Evolutionary conservation across 2,329 filamentous ascomycete genomes (phyloP).

Genomic region (Fusarium kyushuense): DNA sequence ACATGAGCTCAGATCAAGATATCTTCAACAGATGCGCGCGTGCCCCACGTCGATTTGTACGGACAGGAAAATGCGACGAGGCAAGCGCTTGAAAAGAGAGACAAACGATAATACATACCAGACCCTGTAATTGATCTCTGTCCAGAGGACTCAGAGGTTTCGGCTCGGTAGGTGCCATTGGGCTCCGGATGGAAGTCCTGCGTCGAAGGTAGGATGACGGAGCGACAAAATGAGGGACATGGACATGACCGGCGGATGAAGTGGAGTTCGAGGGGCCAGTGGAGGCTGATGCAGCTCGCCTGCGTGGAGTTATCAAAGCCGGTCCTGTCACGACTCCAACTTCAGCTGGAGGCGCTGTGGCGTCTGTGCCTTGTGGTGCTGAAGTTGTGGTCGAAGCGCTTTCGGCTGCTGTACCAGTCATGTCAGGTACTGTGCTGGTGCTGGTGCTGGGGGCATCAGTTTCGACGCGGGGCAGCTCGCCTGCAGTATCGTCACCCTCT

Average conservation of each 20-base stretch:
- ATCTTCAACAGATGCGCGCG: conserved; percentile 19
- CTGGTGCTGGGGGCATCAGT: conserved; percentile 12
- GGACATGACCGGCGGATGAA: conserved; percentile 42
- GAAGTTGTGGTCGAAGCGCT: conserved; percentile 27
- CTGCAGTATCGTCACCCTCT: conserved; percentile 28
- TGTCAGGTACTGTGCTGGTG: conserved; percentile 20
- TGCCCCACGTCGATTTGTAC: conserved; percentile 40
- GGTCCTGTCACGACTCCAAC: conserved; percentile 22
- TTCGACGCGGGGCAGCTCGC: conserved; percentile 36
- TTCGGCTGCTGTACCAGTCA: conserved; percentile 26
- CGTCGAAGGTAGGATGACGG: conserved; percentile 69
- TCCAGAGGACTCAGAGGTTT: conserved; percentile 71
- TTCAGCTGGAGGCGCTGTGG: conserved; percentile 10
- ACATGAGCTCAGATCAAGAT: conserved; percentile 26
- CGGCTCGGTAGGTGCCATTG: conserved; percentile 55
- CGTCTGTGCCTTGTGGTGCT: conserved; percentile 22
- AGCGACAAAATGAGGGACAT: conserved; percentile 68
- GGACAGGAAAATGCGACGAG: conserved; percentile 26
- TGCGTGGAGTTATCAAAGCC: conserved; percentile 40
- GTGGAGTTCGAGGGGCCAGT: conserved; percentile 40
- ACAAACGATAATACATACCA: conserved; percentile 66
- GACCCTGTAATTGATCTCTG: conserved; percentile 80
- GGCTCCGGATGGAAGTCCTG: conserved; percentile 52
- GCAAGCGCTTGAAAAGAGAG: conserved; percentile 9
- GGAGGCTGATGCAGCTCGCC: conserved; percentile 40